Conservation (phyloP, 1,284 basidiomycete species). For the Malassezia obtusa region DNA sequence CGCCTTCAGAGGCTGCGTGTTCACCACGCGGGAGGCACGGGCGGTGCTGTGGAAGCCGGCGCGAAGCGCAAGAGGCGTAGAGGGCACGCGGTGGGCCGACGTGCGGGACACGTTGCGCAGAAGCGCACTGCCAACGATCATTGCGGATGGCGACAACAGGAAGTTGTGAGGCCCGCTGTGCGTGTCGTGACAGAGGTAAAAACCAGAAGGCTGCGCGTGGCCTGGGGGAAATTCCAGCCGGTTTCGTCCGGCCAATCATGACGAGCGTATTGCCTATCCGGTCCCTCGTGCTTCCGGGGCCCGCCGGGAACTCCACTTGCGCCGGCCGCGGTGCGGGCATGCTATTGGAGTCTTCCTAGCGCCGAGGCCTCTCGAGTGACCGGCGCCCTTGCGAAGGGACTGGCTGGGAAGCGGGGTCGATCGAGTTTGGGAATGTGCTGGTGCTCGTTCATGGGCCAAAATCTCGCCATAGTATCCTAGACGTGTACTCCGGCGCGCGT, state of each 20-base stretch:
- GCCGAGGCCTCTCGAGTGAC: too few relatives aligned
- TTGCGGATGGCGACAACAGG: neutral
- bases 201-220: neutral
- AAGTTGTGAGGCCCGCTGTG: neutral
- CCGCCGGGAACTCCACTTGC: too few relatives aligned
- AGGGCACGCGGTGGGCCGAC: slow-evolving; percentile 5
- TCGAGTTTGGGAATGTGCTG: too few relatives aligned
- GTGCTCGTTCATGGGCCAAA: too few relatives aligned
- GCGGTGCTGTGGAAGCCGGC: slow-evolving; percentile 31
- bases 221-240: neutral
- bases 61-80: slow-evolving; percentile 3
- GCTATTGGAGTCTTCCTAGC: too few relatives aligned
- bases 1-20: slow-evolving; percentile 68
- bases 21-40: slow-evolving; percentile 55
- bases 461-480: too few relatives aligned
- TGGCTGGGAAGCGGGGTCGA: too few relatives aligned
- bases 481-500: too few relatives aligned
- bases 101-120: slow-evolving; percentile 12
- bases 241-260: slow-evolving; percentile 14
- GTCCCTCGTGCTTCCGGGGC: too few relatives aligned
- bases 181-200: neutral
- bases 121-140: slow-evolving; percentile 16
- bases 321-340: too few relatives aligned
- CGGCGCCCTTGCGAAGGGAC: too few relatives aligned
- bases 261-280: neutral